Evolutionary conservation across 2,329 filamentous ascomycete species (phyloP), one percentile per base, ranked within the genome.

Genomic region (Colletotrichum karsti): DNA sequence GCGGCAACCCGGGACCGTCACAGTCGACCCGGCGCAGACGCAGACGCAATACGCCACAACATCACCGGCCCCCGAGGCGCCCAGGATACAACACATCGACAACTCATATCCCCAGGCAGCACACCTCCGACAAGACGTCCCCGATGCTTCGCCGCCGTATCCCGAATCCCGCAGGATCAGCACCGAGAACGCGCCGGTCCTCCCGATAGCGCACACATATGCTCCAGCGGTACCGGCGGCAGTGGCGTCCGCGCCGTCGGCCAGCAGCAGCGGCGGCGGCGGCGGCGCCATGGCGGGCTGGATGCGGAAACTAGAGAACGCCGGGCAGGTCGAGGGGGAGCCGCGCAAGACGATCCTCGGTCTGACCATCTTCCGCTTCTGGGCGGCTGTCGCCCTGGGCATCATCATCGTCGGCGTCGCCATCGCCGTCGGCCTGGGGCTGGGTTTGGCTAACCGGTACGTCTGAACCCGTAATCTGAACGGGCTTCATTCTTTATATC

Each of bases 371-470:
- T 42, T 69, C 10, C 62, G 63, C 9, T 69, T 69, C 56, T 69
- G 66, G 66, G 66, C 37, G 54, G 66, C 63, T 4, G 50, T 69
- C 50, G 66, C 62, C 12, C 41, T 66, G 63, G 62, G 62, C 35
- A 39, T 69, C 44, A 53, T 56, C 18, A 67, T 69, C 22, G 56
- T 69, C 28, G 55, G 62, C 41, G 66, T 67, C 13, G 66, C 66
- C 48, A 69, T 69, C 24, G 66, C 55, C 50, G 63, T 67, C 39
- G 66, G 66, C n/a, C 51, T 69, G 56, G 66, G 33, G 55, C 42
- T 69, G 48, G 66, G 66, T 12, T 46, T 69, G 55, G 63, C 66
- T 55, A 67, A 67, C 63, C 55, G 63, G 50, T 67, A 67, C 55
- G 66, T 68, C 54, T 68, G 65, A 68, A 46, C 24, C 48, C n/a